These are phyloP conservation scores for Daphne laureola DNA, from an alignment of 441 rosid species.

Conservation along the genomic window DNA sequence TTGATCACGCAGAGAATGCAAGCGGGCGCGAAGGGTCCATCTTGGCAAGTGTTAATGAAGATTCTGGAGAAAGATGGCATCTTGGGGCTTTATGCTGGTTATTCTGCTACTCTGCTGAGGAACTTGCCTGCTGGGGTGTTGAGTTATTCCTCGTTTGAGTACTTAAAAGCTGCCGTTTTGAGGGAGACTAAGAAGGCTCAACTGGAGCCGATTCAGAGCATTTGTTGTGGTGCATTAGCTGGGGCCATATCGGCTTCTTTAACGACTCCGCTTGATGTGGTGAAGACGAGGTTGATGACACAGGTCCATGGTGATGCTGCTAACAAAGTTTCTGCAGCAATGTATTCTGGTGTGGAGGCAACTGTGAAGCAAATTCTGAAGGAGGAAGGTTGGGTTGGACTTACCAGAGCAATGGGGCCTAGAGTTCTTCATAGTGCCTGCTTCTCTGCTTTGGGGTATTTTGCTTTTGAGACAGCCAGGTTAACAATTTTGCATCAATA, in stretches of 20 bases:
- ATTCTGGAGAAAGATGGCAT: slow-evolving; percentile 80
- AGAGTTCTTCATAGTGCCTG: slow-evolving; percentile 90
- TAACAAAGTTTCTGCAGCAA: slow-evolving; percentile 44
- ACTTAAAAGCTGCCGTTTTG: slow-evolving; percentile 80
- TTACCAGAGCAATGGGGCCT: slow-evolving; percentile 80
- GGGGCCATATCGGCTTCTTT: slow-evolving; percentile 88
- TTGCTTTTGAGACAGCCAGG: slow-evolving; percentile 94
- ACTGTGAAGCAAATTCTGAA: slow-evolving; percentile 73
- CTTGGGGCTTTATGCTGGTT: slow-evolving; percentile 82
- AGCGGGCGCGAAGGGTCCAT: slow-evolving; percentile 78
- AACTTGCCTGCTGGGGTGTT: slow-evolving; percentile 91
- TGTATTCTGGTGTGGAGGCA: slow-evolving; percentile 51
- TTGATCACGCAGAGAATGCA: slow-evolving; percentile 91
- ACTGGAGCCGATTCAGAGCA: slow-evolving; percentile 83
- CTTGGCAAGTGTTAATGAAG: slow-evolving; percentile 64
- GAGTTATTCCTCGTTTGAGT: slow-evolving; percentile 89
- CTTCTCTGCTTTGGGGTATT: slow-evolving; percentile 82
- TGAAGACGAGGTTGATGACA: slow-evolving; percentile 93
- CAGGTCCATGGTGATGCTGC: slow-evolving; percentile 50
- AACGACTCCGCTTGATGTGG: slow-evolving; percentile 85
- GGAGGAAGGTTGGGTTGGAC: slow-evolving; percentile 92
- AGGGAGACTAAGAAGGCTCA: slow-evolving; percentile 40
- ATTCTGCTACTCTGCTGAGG: slow-evolving; percentile 79
- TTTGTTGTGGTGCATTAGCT: slow-evolving; percentile 80
- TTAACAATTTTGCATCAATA: slow-evolving; percentile 62